Base-by-base conservation (phyloP, 1,139 yeast genomes). In the Debaryomyces udenii region DNA sequence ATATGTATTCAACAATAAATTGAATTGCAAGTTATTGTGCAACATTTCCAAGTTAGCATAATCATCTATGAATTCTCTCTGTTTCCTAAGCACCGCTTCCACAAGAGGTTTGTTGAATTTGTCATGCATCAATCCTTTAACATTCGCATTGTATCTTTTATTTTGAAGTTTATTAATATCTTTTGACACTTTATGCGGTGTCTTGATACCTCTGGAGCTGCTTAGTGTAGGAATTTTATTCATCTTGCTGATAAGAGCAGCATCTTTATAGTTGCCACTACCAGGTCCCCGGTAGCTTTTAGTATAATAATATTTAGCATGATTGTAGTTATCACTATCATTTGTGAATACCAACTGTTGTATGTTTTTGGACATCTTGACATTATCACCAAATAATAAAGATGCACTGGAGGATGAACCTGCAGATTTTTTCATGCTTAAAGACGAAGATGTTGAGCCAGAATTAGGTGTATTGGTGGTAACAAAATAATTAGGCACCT, bases 221-320 rank as follows among this genome's bases (percentile, higher is more conserved):
- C 20, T 15, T 7, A 57, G 46, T 3, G 58, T 45, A 10, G 59
- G 67, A 30, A 68, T 60, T 38, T 59, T 59, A 48, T 70, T 71
- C 44, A 73, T 68, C 38, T 68, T 57, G 48, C 69, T 70, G 50
- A 70, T 66, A 20, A 72, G 52, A 2, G 75, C 66, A 0, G 72
- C 75, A 51, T 73, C 78, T 47, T 73, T 73, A 48, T 70, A 73
- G 46, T 70, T 72, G 3, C 78, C 77, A 42, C 73, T 67, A 1
- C 77, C 77, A 3, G 76, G 76, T 0, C 78, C 78, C 34, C 78
- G 57, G 45, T 70, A 70, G 18, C 64, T 56, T 46, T 69, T 69
- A 11, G 66, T 60, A 47, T 72, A 73, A 49, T 61, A 72, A 48
- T 72, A 73, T 45, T 66, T 71, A 30, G 66, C 54, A 42, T 64